phyloP scores from a whole-genome alignment of 208 protist species.

The Crithidia expoeki region DNA sequence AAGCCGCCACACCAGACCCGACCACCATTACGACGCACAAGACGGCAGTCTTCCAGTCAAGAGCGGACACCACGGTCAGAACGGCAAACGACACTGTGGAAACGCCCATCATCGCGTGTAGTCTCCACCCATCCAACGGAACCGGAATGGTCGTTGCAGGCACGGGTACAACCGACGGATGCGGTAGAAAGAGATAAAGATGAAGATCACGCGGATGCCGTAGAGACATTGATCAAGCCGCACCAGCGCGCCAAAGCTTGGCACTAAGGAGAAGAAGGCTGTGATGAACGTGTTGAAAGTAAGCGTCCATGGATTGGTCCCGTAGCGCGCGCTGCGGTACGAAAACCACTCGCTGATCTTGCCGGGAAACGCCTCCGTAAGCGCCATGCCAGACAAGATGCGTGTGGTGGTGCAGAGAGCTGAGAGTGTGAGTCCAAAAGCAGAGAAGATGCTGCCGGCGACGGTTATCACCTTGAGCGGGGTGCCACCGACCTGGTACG shows the following conservation, averaged over 20 bases:
- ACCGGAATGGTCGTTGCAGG: conserved; percentile 67
- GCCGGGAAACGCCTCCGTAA: conserved; percentile 71
- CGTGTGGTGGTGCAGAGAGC: conserved; percentile 76
- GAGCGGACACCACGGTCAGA: conserved; percentile 52
- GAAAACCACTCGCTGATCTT: conserved; percentile 57
- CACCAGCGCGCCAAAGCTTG: conserved; percentile 73
- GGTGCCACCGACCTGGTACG: conserved; percentile 49
- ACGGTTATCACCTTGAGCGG: conserved; percentile 58
- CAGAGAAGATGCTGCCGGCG: conserved; percentile 64
- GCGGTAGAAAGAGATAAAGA: conserved; percentile 66
- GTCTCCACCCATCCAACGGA: conserved; percentile 48
- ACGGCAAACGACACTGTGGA: conserved; percentile 46
- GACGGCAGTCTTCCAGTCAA: conserved; percentile 44
- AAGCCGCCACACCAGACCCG: conserved; percentile 31
- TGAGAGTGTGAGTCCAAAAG: conserved; percentile 70
- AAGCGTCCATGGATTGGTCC: conserved; percentile 75
- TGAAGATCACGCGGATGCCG: conserved; percentile 59
- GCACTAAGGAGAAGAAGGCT: conserved; percentile 56
- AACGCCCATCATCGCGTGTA: conserved; percentile 49
- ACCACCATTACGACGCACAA: conserved; percentile 46
- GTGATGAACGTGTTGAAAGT: conserved; percentile 72
- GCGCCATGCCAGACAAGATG: conserved; percentile 69
- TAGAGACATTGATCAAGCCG: conserved; percentile 81
- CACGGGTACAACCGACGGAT: conserved; percentile 68
- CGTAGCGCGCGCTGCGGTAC: conserved; percentile 63